Conservation (phyloP, 106 monocot species). For the Dioscorea dumetorum region DNA sequence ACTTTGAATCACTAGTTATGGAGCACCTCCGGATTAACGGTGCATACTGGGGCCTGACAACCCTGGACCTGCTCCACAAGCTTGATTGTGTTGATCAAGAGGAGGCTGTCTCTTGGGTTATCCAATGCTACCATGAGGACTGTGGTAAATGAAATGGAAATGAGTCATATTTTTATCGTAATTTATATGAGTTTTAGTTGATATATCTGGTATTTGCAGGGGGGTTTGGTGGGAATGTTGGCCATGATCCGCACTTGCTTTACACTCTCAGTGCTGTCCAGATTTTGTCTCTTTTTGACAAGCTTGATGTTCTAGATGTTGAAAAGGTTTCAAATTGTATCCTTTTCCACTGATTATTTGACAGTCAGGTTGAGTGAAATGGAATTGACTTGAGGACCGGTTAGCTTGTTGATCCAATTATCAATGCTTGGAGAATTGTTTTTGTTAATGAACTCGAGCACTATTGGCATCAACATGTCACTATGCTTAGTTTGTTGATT, state of each 20-base stretch:
- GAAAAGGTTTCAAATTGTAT: slow-evolving; percentile 85
- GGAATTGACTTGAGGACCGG: too few relatives aligned
- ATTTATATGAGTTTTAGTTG: neutral
- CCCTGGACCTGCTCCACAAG: slow-evolving; percentile 78
- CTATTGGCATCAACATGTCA: too few relatives aligned
- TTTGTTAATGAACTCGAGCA: too few relatives aligned
- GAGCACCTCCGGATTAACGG: slow-evolving; percentile 90
- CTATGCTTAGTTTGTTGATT: too few relatives aligned
- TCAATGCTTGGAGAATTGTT: too few relatives aligned
- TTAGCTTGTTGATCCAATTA: too few relatives aligned
- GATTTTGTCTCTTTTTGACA: slow-evolving; percentile 69
- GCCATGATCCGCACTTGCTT: slow-evolving; percentile 81
- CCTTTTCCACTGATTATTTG: slow-evolving; percentile 12
- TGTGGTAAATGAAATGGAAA: slow-evolving; percentile 25
- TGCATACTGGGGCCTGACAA: slow-evolving; percentile 94
- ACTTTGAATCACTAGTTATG: slow-evolving; percentile 69
- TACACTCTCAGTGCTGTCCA: slow-evolving; percentile 93
- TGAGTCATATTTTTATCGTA: neutral
- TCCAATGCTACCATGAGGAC: slow-evolving; percentile 67
- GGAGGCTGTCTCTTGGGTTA: slow-evolving; percentile 70
- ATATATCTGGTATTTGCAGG: slow-evolving; percentile 31
- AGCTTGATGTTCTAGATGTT: slow-evolving; percentile 60
- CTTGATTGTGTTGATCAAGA: slow-evolving; percentile 47
- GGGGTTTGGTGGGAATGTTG: slow-evolving; percentile 84
- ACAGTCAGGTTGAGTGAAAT: too few relatives aligned